phyloP scores from a whole-genome alignment of 2,329 filamentous ascomycete species.

The Dactylonectria estremocensis region DNA sequence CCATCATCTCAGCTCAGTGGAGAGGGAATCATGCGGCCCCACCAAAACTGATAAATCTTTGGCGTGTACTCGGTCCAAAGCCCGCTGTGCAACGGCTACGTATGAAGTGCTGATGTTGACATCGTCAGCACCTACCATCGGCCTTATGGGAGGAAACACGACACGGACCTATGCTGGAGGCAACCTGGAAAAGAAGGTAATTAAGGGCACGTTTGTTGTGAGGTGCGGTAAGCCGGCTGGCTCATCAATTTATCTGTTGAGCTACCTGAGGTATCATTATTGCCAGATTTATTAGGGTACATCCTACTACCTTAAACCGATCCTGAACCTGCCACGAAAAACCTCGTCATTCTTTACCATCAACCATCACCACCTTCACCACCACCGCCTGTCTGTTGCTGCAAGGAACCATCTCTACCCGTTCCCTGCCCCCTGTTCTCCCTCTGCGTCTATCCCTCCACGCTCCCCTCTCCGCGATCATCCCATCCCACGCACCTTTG shows the following conservation, averaged over 20 bases:
- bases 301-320: background rate
- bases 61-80: constrained; percentile 2
- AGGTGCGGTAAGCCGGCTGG: background rate
- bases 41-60: constrained; percentile 21
- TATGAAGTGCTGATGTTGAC: background rate
- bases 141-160: background rate
- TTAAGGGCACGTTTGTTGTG: background rate
- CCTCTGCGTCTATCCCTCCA: constrained; percentile 11
- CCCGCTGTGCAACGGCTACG: background rate
- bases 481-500: constrained; percentile 26
- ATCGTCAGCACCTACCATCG: background rate
- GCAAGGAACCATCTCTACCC: constrained; percentile 30
- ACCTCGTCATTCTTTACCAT: constrained; percentile 2
- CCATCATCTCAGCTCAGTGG: constrained; percentile 24
- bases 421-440: constrained; percentile 10
- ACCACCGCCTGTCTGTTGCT: constrained; percentile 18
- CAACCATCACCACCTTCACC: constrained; percentile 17
- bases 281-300: background rate
- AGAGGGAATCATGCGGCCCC: constrained; percentile 13
- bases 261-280: constrained; percentile 13
- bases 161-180: background rate
- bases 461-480: constrained; percentile 32
- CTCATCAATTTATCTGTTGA: constrained; percentile 3
- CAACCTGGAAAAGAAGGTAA: background rate
- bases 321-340: background rate